phyloP scores from a whole-genome alignment of 164 flowering plant genomes.

The Kingdonia uniflora region DNA sequence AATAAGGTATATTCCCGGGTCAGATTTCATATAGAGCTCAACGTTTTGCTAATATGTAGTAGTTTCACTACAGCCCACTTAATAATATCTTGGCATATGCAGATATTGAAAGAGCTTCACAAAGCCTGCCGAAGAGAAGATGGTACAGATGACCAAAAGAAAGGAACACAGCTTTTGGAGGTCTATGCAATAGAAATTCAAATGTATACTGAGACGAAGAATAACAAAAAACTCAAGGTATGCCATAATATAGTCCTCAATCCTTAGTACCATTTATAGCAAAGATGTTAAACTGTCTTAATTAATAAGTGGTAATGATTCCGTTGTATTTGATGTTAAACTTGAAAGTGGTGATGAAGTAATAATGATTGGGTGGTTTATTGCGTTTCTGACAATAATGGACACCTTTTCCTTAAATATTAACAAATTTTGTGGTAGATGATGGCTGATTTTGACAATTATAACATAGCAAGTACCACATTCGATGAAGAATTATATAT shows the following conservation, averaged over 20 bases:
- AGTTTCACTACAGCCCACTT: not conserved
- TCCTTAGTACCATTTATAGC: too few species aligned
- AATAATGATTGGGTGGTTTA: too few species aligned
- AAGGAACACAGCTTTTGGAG: conserved; percentile 96
- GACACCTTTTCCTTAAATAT: too few species aligned
- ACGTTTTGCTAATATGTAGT: not conserved
- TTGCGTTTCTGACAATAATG: too few species aligned
- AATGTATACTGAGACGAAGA: conserved; percentile 97
- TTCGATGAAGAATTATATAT: too few species aligned
- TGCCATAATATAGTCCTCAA: not conserved
- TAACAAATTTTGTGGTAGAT: too few species aligned
- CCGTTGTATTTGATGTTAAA: too few species aligned
- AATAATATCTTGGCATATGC: conserved; percentile 6
- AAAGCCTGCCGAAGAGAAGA: conserved; percentile 95
- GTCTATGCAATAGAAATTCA: conserved; percentile 99
- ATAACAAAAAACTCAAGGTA: conserved; percentile 97
- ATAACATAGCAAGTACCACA: too few species aligned
- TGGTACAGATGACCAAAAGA: conserved; percentile 99
- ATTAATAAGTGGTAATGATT: too few species aligned
- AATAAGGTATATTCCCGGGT: conserved; percentile 54
- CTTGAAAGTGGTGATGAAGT: too few species aligned
- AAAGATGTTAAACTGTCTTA: too few species aligned
- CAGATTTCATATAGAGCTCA: not conserved
- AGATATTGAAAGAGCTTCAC: conserved; percentile 97
- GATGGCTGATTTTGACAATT: too few species aligned